Evolutionary conservation across 116 monocot genomes (phyloP).

Genomic region (Papilionanthe hybrid): DNA sequence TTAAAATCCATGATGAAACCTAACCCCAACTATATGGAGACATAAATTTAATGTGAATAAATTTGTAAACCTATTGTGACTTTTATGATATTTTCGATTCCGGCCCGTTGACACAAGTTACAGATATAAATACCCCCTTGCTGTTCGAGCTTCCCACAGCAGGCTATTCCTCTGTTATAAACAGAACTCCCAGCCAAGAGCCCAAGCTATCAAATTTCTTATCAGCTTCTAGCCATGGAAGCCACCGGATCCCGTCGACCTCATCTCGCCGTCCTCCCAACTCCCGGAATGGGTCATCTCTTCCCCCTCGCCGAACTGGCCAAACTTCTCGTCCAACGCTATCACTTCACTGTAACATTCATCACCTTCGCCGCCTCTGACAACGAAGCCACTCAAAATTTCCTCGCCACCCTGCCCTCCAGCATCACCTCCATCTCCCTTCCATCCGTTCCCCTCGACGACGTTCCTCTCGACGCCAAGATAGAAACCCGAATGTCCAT

Average conservation of each 20-base stretch:
- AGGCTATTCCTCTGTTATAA: no score
- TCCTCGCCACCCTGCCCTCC: slow-evolving; percentile 26
- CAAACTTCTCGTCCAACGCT: slow-evolving; percentile 26
- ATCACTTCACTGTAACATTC: slow-evolving; percentile 57
- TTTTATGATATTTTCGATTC: no score
- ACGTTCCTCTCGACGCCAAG: slow-evolving; percentile 11
- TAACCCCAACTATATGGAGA: no score
- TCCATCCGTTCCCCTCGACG: slow-evolving; percentile 21
- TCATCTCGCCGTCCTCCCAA: slow-evolving; percentile 42
- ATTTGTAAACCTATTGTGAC: no score
- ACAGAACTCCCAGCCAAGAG: background rate
- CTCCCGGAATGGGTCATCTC: slow-evolving; percentile 61
- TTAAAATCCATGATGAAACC: no score
- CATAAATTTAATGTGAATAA: no score
- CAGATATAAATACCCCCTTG: no score
- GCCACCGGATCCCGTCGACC: background rate
- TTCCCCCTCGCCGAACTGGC: slow-evolving; percentile 60
- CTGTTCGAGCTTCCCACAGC: no score
- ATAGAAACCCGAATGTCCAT: slow-evolving; percentile 15
- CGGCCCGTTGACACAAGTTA: no score
- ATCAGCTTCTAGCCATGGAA: background rate
- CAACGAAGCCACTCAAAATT: slow-evolving; percentile 12
- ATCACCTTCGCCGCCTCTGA: slow-evolving; percentile 30
- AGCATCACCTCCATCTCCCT: slow-evolving; percentile 19
- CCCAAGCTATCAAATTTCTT: background rate